phyloP scores from a whole-genome alignment of 768 basidiomycete genomes.

The Trametes maxima region DNA sequence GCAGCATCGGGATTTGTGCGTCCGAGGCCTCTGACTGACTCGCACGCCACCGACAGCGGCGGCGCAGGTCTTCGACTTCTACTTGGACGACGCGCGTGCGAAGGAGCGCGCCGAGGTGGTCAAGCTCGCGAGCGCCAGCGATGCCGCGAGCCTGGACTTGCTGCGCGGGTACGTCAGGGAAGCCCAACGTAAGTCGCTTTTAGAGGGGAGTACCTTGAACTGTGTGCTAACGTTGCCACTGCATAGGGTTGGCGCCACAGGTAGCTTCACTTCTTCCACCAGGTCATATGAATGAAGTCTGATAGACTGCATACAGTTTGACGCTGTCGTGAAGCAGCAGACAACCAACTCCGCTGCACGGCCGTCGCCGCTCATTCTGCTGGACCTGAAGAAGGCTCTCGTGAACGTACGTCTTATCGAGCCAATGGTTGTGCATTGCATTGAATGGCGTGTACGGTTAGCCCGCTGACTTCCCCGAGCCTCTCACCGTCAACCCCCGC shows the following conservation, averaged over 20 bases:
- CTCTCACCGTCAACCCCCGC: slow-evolving; percentile 40
- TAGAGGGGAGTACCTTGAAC: not conserved
- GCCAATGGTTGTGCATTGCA: not conserved
- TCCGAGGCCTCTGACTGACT: not conserved
- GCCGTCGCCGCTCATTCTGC: slow-evolving; percentile 44
- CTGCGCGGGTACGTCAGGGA: slow-evolving; percentile 54
- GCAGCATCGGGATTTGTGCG: not conserved
- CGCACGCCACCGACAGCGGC: slow-evolving; percentile 33
- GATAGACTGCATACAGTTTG: slow-evolving; percentile 29
- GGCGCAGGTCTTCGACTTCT: slow-evolving; percentile 56
- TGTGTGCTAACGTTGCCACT: slow-evolving; percentile 9
- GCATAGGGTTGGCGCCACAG: slow-evolving; percentile 43
- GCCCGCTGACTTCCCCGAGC: slow-evolving; percentile 48
- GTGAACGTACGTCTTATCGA: slow-evolving; percentile 34
- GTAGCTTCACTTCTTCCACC: not conserved
- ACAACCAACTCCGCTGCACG: slow-evolving; percentile 36
- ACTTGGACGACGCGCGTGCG: slow-evolving; percentile 45
- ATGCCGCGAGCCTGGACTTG: slow-evolving; percentile 37
- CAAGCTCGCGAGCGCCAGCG: slow-evolving; percentile 37
- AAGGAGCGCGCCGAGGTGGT: slow-evolving; percentile 44
- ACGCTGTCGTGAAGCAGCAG: slow-evolving; percentile 38
- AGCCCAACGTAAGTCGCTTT: slow-evolving; percentile 45
- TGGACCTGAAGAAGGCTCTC: slow-evolving; percentile 47
- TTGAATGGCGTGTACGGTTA: slow-evolving; percentile 8
- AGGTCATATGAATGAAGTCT: not conserved